Evolutionary conservation across 2,329 filamentous ascomycete genomes (phyloP).

Genomic region (Pyrenochaeta sp.): DNA sequence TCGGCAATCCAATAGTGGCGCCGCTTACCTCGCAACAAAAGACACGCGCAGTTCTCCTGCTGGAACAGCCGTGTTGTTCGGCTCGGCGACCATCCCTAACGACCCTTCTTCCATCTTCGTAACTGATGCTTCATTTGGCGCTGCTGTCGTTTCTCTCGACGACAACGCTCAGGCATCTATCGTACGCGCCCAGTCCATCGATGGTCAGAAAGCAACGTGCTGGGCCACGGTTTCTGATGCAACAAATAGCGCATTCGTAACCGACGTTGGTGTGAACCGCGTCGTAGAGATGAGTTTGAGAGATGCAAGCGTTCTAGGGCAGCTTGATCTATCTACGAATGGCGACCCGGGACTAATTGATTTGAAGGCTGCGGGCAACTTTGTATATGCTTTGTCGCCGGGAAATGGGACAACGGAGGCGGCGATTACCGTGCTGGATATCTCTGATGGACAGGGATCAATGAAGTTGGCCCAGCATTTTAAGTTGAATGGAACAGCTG

Average conservation of each 20-base stretch:
- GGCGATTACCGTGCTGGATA: conserved; percentile 53
- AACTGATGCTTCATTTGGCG: conserved; percentile 68
- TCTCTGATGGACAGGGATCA: conserved; percentile 21
- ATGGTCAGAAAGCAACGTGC: conserved; percentile 65
- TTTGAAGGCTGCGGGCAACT: conserved; percentile 60
- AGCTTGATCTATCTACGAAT: conserved; percentile 49
- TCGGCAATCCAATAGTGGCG: neutral
- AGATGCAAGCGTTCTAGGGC: conserved; percentile 58
- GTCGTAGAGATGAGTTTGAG: conserved; percentile 65
- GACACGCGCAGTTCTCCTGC: conserved; percentile 54
- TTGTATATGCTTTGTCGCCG: conserved; percentile 66
- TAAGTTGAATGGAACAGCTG: conserved; percentile 29
- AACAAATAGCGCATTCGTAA: conserved; percentile 65
- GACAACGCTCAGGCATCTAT: conserved; percentile 42
- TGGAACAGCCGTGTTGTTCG: conserved; percentile 68
- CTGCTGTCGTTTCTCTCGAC: conserved; percentile 58
- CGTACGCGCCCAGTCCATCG: conserved; percentile 51
- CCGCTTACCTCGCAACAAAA: conserved; percentile 18
- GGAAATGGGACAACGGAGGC: conserved; percentile 57
- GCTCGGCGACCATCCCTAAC: conserved; percentile 58
- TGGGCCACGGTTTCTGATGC: conserved; percentile 63
- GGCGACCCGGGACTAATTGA: conserved; percentile 66
- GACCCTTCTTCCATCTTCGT: conserved; percentile 56
- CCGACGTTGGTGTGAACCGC: conserved; percentile 62
- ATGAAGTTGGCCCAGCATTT: conserved; percentile 52